These are phyloP conservation scores for Sporothrix pallida DNA, from an alignment of 2,329 filamentous ascomycete genomes.

Conservation along the genomic window DNA sequence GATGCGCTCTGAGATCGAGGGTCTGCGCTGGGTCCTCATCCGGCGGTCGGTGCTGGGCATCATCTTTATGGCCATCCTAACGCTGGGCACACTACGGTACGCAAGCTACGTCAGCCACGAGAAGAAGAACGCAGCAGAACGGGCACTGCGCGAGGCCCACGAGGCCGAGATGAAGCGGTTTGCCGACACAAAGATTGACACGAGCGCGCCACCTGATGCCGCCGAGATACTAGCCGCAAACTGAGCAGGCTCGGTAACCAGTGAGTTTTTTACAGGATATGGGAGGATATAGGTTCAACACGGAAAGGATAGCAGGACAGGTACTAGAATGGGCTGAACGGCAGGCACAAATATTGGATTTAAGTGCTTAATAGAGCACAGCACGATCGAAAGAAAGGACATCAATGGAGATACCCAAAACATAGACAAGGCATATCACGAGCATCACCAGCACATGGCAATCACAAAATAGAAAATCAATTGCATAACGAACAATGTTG, in stretches of 20 bases:
- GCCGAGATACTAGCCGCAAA: conserved; percentile 65
- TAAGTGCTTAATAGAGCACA: neutral
- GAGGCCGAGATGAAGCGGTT: conserved; percentile 52
- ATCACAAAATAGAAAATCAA: neutral
- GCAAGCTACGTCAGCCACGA: conserved; percentile 61
- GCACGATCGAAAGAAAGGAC: neutral
- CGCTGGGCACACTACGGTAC: conserved; percentile 65
- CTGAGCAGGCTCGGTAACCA: conserved; percentile 40
- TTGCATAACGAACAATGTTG: neutral
- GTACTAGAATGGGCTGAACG: neutral
- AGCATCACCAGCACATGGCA: neutral
- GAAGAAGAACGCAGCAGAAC: conserved; percentile 54
- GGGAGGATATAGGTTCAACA: conserved; percentile 10
- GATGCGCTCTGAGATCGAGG: conserved; percentile 89
- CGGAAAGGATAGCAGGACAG: neutral
- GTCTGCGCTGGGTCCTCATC: conserved; percentile 82
- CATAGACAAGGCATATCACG: neutral
- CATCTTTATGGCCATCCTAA: conserved; percentile 68
- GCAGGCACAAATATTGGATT: neutral
- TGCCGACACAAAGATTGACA: conserved; percentile 52
- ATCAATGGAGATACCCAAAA: conserved; percentile 22
- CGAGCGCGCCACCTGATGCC: conserved; percentile 56
- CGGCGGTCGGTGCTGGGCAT: conserved; percentile 68
- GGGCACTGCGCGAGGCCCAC: conserved; percentile 45
- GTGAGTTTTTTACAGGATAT: neutral